These are phyloP conservation scores for Thermochaetoides dissita DNA, from an alignment of 2,329 filamentous ascomycete genomes.

Conservation along the genomic window DNA sequence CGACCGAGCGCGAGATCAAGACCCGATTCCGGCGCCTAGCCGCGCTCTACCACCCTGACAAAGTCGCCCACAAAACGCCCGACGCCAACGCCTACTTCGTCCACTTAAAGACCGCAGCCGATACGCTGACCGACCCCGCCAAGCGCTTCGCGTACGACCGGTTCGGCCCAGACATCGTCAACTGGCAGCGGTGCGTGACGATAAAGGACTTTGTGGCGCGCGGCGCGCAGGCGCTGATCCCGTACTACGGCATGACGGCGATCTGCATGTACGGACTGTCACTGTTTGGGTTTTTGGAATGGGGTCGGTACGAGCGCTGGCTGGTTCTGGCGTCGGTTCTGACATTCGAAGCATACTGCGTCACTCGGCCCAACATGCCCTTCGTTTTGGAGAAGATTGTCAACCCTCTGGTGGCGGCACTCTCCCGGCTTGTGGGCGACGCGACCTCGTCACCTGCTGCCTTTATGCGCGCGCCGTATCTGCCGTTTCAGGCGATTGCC, in stretches of 20 bases:
- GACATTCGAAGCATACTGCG: slow-evolving; percentile 41
- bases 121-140: slow-evolving; percentile 64
- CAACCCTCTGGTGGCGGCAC: slow-evolving; percentile 22
- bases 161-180: slow-evolving; percentile 59
- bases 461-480: slow-evolving; percentile 41
- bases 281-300: slow-evolving; percentile 52
- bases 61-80: slow-evolving; percentile 31
- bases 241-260: slow-evolving; percentile 47
- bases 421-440: slow-evolving; percentile 10
- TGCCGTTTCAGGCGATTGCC: slow-evolving; percentile 73
- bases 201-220: slow-evolving; percentile 58
- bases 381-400: slow-evolving; percentile 20
- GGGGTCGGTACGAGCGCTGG: slow-evolving; percentile 54
- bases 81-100: slow-evolving; percentile 48
- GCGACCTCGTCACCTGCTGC: too few species aligned
- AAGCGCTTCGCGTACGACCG: slow-evolving; percentile 80
- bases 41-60: slow-evolving; percentile 70
- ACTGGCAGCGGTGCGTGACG: slow-evolving; percentile 43
- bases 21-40: slow-evolving; percentile 68
- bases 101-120: slow-evolving; percentile 67
- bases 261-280: slow-evolving; percentile 46
- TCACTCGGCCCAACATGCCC: slow-evolving; percentile 41
- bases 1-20: slow-evolving; percentile 65
- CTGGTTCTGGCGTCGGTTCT: slow-evolving; percentile 38
- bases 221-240: slow-evolving; percentile 43